These are phyloP conservation scores for Aspergillus tamarii DNA, from an alignment of 2,329 filamentous ascomycete species.

Conservation along the genomic window DNA sequence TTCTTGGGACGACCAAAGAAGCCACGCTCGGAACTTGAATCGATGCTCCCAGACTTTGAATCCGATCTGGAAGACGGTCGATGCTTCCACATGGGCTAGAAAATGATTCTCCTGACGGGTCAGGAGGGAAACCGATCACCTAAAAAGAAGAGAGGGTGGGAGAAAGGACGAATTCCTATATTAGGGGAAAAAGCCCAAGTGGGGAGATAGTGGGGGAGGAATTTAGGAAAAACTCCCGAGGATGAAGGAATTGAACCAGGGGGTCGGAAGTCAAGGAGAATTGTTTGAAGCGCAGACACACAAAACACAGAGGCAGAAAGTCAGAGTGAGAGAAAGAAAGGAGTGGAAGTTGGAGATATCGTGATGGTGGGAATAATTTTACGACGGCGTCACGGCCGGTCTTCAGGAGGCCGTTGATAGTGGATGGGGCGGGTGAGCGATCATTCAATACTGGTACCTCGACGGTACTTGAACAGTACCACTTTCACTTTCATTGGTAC, in stretches of 20 bases:
- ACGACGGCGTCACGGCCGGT: slow-evolving; percentile 23
- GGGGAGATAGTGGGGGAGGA: slow-evolving; percentile 12
- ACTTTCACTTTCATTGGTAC: neutral
- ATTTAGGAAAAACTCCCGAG: slow-evolving; percentile 12
- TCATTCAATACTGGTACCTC: slow-evolving; percentile 11
- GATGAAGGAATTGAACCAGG: slow-evolving; percentile 10
- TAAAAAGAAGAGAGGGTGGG: slow-evolving; percentile 8
- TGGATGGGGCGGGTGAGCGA: slow-evolving; percentile 13
- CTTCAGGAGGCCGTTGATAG: slow-evolving; percentile 21
- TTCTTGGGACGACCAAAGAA: slow-evolving; percentile 43
- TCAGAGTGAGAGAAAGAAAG: slow-evolving; percentile 8
- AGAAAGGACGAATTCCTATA: slow-evolving; percentile 14
- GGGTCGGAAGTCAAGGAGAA: slow-evolving; percentile 5
- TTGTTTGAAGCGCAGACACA: slow-evolving; percentile 5
- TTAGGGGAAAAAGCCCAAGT: slow-evolving; percentile 16
- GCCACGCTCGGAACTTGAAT: slow-evolving; percentile 38
- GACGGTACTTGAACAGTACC: neutral
- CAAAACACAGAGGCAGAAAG: slow-evolving; percentile 11
- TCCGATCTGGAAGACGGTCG: slow-evolving; percentile 44
- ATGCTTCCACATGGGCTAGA: slow-evolving; percentile 45
- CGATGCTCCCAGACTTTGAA: slow-evolving; percentile 38
- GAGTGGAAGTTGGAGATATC: slow-evolving; percentile 22
- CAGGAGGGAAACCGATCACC: slow-evolving; percentile 20
- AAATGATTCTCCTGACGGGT: slow-evolving; percentile 20
- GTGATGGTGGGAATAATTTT: slow-evolving; percentile 23